These are phyloP conservation scores for Ogataea chonburiensis DNA, from an alignment of 805 yeast genomes.

Conservation along the genomic window DNA sequence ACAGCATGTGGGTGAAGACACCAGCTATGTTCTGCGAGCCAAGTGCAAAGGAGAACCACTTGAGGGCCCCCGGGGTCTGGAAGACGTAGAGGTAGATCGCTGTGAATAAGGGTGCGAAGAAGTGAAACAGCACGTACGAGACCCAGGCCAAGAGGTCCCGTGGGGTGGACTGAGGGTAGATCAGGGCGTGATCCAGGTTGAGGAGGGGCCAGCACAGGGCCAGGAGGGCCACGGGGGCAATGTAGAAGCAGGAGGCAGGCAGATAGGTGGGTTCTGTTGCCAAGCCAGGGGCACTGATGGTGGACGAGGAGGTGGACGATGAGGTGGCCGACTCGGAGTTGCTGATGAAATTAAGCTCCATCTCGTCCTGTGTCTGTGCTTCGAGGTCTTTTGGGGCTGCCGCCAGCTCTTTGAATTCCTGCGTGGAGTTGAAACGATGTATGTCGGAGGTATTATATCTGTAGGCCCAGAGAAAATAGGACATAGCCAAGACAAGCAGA, in stretches of 20 bases:
- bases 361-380: constrained; percentile 4
- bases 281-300: constrained; percentile 3
- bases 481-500: constrained; percentile 7
- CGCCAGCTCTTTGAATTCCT: not conserved
- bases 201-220: constrained; percentile 48
- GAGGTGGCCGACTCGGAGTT: constrained; percentile 6
- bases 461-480: constrained; percentile 23
- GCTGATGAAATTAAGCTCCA: constrained; percentile 7
- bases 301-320: constrained; percentile 9
- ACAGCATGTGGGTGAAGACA: constrained; percentile 54
- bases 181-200: constrained; percentile 43
- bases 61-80: constrained; percentile 63
- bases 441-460: constrained; percentile 14
- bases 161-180: constrained; percentile 39
- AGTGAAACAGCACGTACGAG: constrained; percentile 60
- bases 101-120: constrained; percentile 59
- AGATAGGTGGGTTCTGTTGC: constrained; percentile 11
- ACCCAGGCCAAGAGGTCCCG: constrained; percentile 61
- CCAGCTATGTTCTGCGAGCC: constrained; percentile 63
- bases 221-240: constrained; percentile 41
- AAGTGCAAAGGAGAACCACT: constrained; percentile 50
- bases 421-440: not conserved
- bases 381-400: constrained; percentile 13
- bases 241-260: constrained; percentile 28
- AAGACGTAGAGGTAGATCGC: constrained; percentile 63